Conservation (phyloP, 768 basidiomycete genomes). For the Cytidiella melzeri region DNA sequence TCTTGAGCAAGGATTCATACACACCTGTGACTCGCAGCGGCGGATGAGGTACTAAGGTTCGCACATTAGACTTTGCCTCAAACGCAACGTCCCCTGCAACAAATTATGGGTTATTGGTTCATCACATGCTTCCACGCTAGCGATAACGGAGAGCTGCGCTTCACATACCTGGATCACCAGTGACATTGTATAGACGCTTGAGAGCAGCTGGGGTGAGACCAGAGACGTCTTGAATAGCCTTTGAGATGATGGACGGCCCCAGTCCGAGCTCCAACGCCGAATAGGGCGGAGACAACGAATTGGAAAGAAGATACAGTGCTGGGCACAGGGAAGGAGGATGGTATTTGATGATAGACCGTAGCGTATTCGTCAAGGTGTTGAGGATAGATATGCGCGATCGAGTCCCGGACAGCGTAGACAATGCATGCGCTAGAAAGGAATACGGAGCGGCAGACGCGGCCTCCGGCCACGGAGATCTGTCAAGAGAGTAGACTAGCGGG, state of each 20-base stretch:
- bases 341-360: conserved; percentile 60
- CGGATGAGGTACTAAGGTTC: conserved; percentile 69
- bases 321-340: conserved; percentile 67
- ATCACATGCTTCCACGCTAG: neutral
- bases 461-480: conserved; percentile 36
- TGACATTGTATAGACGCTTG: conserved; percentile 59
- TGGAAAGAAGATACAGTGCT: conserved; percentile 78
- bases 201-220: conserved; percentile 54
- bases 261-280: conserved; percentile 63
- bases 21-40: conserved; percentile 59
- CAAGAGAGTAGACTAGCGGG: conserved; percentile 39
- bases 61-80: conserved; percentile 68
- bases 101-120: neutral
- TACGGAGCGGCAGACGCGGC: conserved; percentile 46
- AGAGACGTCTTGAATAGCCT: conserved; percentile 67
- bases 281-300: conserved; percentile 73
- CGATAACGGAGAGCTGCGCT: neutral
- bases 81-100: conserved; percentile 75
- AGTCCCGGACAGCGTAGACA: conserved; percentile 55
- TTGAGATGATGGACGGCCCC: conserved; percentile 60
- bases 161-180: conserved; percentile 55
- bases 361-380: conserved; percentile 65
- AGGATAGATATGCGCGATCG: conserved; percentile 68
- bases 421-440: conserved; percentile 61
- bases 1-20: conserved; percentile 60